A percentile compares a stretch with the other conserved stretches of the same genome.
Evolutionary conservation across 169 alveolate genomes (phyloP).

Genomic region (Plasmodium ovale): DNA sequence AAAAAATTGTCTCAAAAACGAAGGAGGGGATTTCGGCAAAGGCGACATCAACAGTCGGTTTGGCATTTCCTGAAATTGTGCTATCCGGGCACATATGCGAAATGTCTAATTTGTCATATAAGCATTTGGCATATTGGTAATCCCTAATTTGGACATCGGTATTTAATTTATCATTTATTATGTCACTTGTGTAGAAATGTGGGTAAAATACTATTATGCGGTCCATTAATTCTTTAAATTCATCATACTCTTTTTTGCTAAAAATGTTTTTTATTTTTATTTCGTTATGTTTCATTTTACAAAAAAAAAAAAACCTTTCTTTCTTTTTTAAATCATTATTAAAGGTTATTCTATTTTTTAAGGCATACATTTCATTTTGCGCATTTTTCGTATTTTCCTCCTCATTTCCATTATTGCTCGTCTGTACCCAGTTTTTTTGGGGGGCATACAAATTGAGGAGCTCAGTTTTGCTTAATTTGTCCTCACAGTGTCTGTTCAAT

Average conservation of each 20-base stretch:
- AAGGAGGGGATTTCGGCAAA: constrained; percentile 49
- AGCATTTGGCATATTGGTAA: constrained; percentile 25
- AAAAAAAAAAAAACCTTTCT: constrained; percentile 62
- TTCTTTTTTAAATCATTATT: constrained; percentile 71
- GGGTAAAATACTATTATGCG: constrained; percentile 26
- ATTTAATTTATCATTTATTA: constrained; percentile 42
- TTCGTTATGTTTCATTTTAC: constrained; percentile 53
- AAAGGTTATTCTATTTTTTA: constrained; percentile 54
- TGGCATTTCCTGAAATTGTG: not conserved
- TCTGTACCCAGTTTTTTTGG: constrained; percentile 51
- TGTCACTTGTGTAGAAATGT: constrained; percentile 50
- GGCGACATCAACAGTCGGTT: constrained; percentile 1
- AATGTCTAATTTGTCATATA: constrained; percentile 61
- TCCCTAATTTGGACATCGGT: constrained; percentile 45
- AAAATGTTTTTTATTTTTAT: constrained; percentile 22
- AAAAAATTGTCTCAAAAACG: constrained; percentile 54
- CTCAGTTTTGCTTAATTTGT: constrained; percentile 16
- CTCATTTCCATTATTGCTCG: not conserved
- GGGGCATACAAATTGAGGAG: constrained; percentile 59
- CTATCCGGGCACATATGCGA: constrained; percentile 7
- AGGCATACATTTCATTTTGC: constrained; percentile 33
- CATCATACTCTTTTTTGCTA: constrained; percentile 29
- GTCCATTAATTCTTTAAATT: constrained; percentile 38
- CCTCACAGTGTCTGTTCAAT: constrained; percentile 8
- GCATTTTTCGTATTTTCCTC: not conserved